A percentile compares a stretch with the other conserved stretches of the same genome.
These are phyloP conservation scores for Tolypocladium tropicale DNA, from an alignment of 2,329 filamentous ascomycete genomes.

Conservation along the genomic window DNA sequence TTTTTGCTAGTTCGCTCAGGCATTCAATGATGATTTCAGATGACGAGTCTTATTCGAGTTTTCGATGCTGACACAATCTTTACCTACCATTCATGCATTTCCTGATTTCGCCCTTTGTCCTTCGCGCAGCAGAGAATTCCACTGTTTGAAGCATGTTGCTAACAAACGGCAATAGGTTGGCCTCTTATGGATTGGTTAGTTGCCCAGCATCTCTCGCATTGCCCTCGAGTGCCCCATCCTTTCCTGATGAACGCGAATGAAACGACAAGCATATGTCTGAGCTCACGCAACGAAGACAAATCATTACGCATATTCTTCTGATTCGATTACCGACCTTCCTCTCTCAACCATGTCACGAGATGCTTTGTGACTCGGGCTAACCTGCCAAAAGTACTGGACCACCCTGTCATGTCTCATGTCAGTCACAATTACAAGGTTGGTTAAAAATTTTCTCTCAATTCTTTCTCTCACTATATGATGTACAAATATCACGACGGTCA, in stretches of 20 bases:
- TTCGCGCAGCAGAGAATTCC: neutral
- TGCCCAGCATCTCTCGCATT: neutral
- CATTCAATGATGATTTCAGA: conserved; percentile 40
- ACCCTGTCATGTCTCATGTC: neutral
- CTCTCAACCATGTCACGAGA: neutral
- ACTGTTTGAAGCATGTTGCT: conserved; percentile 7
- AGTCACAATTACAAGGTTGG: neutral
- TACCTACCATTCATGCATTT: conserved; percentile 68
- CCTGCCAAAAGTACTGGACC: neutral
- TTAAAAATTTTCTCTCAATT: neutral
- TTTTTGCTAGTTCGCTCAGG: conserved; percentile 8
- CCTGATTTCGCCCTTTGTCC: conserved; percentile 23
- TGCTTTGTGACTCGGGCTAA: neutral
- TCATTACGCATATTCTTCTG: conserved; percentile 17
- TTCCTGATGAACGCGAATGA: conserved; percentile 73
- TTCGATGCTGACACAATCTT: conserved; percentile 58
- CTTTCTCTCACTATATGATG: conserved; percentile 24
- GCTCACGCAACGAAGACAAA: conserved; percentile 42
- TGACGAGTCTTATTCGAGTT: conserved; percentile 72
- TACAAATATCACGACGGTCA: conserved; percentile 37
- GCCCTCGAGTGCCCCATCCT: conserved; percentile 1
- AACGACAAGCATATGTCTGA: conserved; percentile 99
- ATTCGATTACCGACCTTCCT: neutral
- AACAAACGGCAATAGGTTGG: conserved; percentile 6
- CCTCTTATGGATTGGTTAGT: conserved; percentile 11